A percentile compares a stretch with the other conserved stretches of the same genome.
phyloP scores from a whole-genome alignment of 2,329 filamentous ascomycete species.

The Trichoderma brevicompactum region DNA sequence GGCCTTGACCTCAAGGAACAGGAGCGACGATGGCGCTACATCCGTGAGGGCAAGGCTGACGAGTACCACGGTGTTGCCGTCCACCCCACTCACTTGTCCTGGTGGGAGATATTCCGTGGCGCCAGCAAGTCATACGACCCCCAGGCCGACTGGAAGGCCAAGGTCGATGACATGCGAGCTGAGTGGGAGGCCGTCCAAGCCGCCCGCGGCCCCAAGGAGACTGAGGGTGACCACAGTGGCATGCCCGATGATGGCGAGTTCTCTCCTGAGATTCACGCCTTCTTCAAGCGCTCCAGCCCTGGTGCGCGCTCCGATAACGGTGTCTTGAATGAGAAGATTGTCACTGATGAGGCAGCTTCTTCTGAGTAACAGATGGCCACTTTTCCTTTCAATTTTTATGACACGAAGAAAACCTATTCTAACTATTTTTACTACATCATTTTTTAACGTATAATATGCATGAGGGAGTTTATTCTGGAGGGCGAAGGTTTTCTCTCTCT shows the following conservation, averaged over 20 bases:
- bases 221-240: slow-evolving; percentile 43
- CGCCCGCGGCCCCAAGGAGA: slow-evolving; percentile 54
- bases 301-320: slow-evolving; percentile 25
- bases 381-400: background rate
- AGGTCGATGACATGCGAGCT: slow-evolving; percentile 78
- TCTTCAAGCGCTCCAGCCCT: slow-evolving; percentile 54
- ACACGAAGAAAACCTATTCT: background rate
- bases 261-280: slow-evolving; percentile 58
- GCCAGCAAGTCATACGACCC: slow-evolving; percentile 83
- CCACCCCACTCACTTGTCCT: slow-evolving; percentile 82
- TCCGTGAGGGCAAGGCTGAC: slow-evolving; percentile 73
- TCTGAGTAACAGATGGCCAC: slow-evolving; percentile 28
- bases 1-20: slow-evolving; percentile 97
- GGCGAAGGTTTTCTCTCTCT: background rate
- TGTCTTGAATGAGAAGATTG: slow-evolving; percentile 40
- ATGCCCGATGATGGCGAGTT: slow-evolving; percentile 55
- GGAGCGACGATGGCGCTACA: slow-evolving; percentile 89
- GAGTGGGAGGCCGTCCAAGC: slow-evolving; percentile 63
- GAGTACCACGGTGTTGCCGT: slow-evolving; percentile 95
- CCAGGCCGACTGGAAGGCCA: slow-evolving; percentile 78
- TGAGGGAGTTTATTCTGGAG: background rate
- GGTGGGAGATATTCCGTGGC: slow-evolving; percentile 84
- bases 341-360: slow-evolving; percentile 10
- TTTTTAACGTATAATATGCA: slow-evolving; percentile 14
- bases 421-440: background rate